Conservation (phyloP, 768 basidiomycete genomes). For the Boletus bicolor region DNA sequence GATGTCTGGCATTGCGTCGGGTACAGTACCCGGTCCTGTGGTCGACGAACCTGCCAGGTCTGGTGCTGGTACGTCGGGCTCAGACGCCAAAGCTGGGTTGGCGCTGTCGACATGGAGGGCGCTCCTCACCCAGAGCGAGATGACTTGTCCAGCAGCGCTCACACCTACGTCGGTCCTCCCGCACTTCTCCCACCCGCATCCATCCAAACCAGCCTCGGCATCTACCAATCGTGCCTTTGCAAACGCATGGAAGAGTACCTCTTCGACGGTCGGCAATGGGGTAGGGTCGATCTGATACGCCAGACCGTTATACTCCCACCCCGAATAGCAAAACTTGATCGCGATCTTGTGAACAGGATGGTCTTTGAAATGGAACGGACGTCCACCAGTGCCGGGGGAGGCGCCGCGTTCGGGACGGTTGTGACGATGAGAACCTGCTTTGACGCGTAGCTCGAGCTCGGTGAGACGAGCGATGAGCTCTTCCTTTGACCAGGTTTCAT, state of each 20-base stretch:
- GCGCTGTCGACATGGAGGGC: constrained; percentile 35
- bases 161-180: constrained; percentile 95
- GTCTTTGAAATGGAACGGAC: constrained; percentile 59
- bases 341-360: constrained; percentile 88
- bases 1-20: constrained; percentile 2
- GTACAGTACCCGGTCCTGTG: not conserved
- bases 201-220: constrained; percentile 67
- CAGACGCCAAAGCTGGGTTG: not conserved
- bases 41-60: constrained; percentile 1
- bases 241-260: constrained; percentile 76
- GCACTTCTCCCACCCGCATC: constrained; percentile 87
- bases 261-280: constrained; percentile 88
- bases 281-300: constrained; percentile 73
- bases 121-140: constrained; percentile 88
- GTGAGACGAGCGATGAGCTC: constrained; percentile 65
- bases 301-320: constrained; percentile 89
- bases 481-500: constrained; percentile 60
- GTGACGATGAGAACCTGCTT: constrained; percentile 10
- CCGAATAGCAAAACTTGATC: constrained; percentile 88
- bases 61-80: constrained; percentile 2
- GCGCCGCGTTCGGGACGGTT: constrained; percentile 10
- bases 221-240: constrained; percentile 78
- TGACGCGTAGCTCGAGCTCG: constrained; percentile 45
- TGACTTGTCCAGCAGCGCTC: constrained; percentile 89
- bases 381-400: constrained; percentile 25